Conservation (phyloP, 257 asterid genomes). For the Solanum chmielewskii region DNA sequence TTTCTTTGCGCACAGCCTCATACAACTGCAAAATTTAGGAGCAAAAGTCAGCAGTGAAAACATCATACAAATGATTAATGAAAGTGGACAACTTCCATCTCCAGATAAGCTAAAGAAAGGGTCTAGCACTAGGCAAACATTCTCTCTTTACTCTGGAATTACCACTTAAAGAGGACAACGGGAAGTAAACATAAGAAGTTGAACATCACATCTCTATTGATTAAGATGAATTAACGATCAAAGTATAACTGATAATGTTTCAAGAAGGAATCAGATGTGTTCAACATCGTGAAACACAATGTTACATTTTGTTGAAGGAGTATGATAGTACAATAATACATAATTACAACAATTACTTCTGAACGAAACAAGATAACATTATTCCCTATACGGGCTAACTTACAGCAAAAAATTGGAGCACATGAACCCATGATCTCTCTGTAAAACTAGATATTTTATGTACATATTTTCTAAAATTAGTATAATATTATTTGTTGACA, state of each 20-base stretch:
- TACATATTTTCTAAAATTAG: background rate
- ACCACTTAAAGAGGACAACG: background rate
- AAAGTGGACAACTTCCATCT: background rate
- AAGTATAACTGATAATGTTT: background rate
- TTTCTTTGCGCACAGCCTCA: slow-evolving; percentile 68
- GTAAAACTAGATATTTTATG: background rate
- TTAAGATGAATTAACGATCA: background rate
- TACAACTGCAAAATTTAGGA: slow-evolving; percentile 36
- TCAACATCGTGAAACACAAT: background rate
- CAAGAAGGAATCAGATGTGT: background rate
- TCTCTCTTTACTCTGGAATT: background rate
- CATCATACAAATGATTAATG: background rate
- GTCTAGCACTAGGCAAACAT: background rate
- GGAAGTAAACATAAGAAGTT: background rate
- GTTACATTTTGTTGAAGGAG: background rate
- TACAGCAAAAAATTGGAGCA: background rate
- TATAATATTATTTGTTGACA: too few relatives aligned
- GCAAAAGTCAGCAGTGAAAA: background rate
- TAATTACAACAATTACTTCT: background rate
- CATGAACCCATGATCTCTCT: background rate
- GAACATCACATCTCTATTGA: background rate
- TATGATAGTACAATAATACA: background rate
- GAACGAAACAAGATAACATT: background rate
- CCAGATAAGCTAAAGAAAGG: background rate
- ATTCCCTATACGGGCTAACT: background rate